Evolutionary conservation across 768 basidiomycete species (phyloP).

Genomic region (Xerocomus spinulosus): DNA sequence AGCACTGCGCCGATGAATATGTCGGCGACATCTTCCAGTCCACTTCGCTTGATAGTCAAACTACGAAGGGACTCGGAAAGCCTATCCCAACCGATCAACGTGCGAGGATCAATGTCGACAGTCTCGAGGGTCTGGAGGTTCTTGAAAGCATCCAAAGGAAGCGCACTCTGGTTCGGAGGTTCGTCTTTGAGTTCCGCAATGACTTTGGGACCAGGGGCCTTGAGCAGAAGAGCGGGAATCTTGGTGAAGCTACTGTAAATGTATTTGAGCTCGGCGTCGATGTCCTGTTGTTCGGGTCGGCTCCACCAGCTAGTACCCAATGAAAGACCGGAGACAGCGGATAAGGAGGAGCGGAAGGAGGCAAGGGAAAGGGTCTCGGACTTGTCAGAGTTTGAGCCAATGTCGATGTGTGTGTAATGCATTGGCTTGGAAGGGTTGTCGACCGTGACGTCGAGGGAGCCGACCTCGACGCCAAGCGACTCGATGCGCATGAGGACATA

Average conservation of each 20-base stretch:
- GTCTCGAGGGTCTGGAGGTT: conserved; percentile 74
- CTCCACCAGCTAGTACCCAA: conserved; percentile 74
- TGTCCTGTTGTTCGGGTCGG: conserved; percentile 47
- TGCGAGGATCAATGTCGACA: conserved; percentile 76
- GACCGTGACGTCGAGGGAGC: conserved; percentile 73
- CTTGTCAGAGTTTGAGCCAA: conserved; percentile 48
- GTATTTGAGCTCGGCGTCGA: conserved; percentile 77
- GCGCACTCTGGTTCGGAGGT: conserved; percentile 63
- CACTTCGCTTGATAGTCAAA: conserved; percentile 73
- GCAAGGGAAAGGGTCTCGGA: conserved; percentile 71
- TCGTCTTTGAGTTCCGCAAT: conserved; percentile 69
- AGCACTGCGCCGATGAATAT: conserved; percentile 71
- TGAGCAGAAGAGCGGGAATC: conserved; percentile 71
- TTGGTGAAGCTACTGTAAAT: conserved; percentile 90
- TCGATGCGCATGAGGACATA: conserved; percentile 86
- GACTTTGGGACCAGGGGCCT: conserved; percentile 57
- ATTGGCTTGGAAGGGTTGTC: conserved; percentile 72
- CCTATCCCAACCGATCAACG: conserved; percentile 78
- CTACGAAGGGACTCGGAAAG: conserved; percentile 66
- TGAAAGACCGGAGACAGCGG: conserved; percentile 70
- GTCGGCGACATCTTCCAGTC: conserved; percentile 75
- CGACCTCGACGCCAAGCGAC: conserved; percentile 70
- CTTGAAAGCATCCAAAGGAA: conserved; percentile 84
- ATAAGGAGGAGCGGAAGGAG: conserved; percentile 73
- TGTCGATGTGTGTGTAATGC: conserved; percentile 57